Conservation (phyloP, 306 rosid genomes). For the Sindora glabra region DNA sequence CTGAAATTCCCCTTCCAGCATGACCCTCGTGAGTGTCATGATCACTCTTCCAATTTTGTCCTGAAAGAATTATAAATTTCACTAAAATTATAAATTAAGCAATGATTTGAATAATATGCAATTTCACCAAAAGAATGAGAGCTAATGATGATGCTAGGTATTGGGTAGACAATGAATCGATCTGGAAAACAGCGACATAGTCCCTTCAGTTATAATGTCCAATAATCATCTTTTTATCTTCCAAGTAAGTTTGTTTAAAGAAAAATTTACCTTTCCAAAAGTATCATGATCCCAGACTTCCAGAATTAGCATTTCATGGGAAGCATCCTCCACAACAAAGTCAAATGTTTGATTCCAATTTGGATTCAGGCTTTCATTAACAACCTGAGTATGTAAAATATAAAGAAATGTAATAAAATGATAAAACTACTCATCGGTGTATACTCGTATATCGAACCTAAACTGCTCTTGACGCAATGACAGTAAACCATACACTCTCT, state of each 20-base stretch:
- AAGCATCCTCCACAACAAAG: constrained; percentile 91
- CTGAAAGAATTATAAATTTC: constrained; percentile 25
- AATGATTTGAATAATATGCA: neutral
- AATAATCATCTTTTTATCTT: too few relatives aligned
- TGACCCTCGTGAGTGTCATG: constrained; percentile 70
- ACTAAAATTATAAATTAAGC: neutral
- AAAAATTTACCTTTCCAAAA: constrained; percentile 76
- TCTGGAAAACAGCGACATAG: neutral
- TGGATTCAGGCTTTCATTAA: constrained; percentile 71
- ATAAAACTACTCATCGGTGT: neutral
- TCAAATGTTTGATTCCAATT: constrained; percentile 95
- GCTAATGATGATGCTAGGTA: constrained; percentile 2
- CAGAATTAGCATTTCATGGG: constrained; percentile 70
- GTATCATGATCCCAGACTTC: constrained; percentile 96
- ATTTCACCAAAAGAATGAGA: too few relatives aligned
- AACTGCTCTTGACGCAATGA: too few relatives aligned
- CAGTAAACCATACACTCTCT: too few relatives aligned
- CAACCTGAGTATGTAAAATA: constrained; percentile 47
- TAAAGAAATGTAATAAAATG: neutral
- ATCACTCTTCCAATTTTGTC: constrained; percentile 69
- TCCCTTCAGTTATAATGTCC: too few relatives aligned
- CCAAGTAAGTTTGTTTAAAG: neutral
- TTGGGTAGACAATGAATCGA: neutral
- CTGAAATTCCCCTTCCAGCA: constrained; percentile 65
- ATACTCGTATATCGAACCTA: too few relatives aligned